A percentile compares a stretch with the other conserved stretches of the same genome.
Conservation (phyloP, 345 rosid species). For the Theobroma cacao region DNA sequence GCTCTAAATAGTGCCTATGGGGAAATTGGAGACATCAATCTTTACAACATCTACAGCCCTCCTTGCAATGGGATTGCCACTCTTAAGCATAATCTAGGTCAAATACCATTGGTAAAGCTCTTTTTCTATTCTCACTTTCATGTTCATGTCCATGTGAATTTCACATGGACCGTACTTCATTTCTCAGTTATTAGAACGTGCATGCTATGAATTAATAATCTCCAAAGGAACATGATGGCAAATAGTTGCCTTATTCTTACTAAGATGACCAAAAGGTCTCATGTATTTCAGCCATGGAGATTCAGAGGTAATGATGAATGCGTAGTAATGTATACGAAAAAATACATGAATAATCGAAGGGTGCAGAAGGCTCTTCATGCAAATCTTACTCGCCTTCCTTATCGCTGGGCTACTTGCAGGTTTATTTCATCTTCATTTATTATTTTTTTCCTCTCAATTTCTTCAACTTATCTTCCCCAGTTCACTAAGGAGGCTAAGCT, state of each 20-base stretch:
- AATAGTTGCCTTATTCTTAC: neutral
- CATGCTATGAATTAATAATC: neutral
- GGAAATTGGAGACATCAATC: conserved; percentile 51
- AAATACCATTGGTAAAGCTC: conserved; percentile 27
- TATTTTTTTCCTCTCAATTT: neutral
- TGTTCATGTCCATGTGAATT: neutral
- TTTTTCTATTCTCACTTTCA: neutral
- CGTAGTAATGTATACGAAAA: conserved; percentile 42
- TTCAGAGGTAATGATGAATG: conserved; percentile 80
- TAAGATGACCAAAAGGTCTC: neutral
- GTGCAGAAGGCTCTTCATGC: conserved; percentile 84
- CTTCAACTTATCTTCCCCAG: no score
- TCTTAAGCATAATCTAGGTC: conserved; percentile 15
- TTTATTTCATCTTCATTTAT: neutral
- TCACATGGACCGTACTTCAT: neutral
- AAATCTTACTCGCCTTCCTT: conserved; percentile 30
- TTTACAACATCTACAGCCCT: conserved; percentile 50
- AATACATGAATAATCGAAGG: conserved; percentile 53
- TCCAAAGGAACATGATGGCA: neutral
- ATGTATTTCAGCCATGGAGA: conserved; percentile 51
- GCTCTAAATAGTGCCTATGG: conserved; percentile 43
- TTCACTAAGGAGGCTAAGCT: neutral
- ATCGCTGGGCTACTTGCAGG: conserved; percentile 62
- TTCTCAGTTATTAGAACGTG: neutral
- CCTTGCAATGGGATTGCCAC: conserved; percentile 36